Evolutionary conservation across 2,329 filamentous ascomycete genomes (phyloP).

Genomic region (Aspergillus ochraceus): DNA sequence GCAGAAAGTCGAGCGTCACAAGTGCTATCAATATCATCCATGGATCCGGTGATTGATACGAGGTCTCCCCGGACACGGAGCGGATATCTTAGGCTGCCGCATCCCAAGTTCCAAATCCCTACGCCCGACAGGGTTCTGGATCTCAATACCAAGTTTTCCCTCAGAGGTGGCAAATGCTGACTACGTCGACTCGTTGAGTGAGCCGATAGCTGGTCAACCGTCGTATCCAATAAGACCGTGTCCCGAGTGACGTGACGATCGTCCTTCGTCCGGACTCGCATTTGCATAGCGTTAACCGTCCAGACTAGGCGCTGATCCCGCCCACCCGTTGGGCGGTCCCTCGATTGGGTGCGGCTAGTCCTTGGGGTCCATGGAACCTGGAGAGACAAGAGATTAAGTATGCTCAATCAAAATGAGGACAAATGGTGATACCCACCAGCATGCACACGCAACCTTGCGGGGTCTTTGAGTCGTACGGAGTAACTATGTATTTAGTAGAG

Average conservation of each 20-base stretch:
- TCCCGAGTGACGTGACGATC: conserved; percentile 9
- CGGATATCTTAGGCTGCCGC: neutral
- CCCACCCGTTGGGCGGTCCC: neutral
- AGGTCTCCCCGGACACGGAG: neutral
- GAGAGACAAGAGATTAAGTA: neutral
- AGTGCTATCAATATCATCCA: neutral
- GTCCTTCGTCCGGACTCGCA: neutral
- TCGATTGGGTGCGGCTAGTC: neutral
- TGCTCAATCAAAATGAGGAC: neutral
- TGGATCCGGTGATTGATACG: neutral
- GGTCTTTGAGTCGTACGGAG: neutral
- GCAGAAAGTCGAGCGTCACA: neutral
- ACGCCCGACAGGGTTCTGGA: neutral
- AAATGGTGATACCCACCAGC: neutral
- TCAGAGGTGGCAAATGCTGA: neutral
- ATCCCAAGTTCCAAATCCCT: no score
- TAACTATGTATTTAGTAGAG: no score
- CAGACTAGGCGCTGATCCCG: conserved; percentile 5
- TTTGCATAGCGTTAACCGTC: neutral
- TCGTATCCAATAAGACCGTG: neutral
- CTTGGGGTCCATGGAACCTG: no score
- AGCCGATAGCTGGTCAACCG: neutral
- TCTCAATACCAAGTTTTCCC: neutral
- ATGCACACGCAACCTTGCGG: neutral
- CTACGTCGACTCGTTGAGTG: no score